Evolutionary conservation across 2,329 filamentous ascomycete species (phyloP).

Genomic region (Phyllachora maydis): DNA sequence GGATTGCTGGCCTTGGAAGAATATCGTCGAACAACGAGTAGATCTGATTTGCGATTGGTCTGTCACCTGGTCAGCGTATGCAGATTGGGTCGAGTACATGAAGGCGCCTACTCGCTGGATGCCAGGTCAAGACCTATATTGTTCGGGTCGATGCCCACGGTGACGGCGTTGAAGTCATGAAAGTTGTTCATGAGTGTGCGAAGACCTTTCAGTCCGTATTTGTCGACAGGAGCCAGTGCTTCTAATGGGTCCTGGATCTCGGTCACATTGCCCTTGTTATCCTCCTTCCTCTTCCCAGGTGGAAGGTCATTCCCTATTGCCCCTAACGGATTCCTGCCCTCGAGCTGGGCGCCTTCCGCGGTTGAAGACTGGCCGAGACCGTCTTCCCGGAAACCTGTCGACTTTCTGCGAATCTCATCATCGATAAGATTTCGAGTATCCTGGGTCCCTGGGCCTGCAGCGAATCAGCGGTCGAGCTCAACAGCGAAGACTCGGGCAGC

Average conservation of each 20-base stretch:
- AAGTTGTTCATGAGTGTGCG: constrained; percentile 42
- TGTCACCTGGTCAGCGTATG: too few relatives aligned
- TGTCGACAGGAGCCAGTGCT: constrained; percentile 40
- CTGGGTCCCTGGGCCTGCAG: constrained; percentile 17
- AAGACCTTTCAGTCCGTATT: constrained; percentile 44
- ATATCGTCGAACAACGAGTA: constrained; percentile 40
- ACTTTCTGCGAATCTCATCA: constrained; percentile 24
- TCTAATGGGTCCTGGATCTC: constrained; percentile 34
- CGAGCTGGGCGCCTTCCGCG: constrained; percentile 13
- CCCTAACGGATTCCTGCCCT: constrained; percentile 19
- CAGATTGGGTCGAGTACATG: too few relatives aligned
- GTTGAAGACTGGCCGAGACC: constrained; percentile 13
- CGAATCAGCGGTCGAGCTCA: too few relatives aligned
- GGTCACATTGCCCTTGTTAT: constrained; percentile 15
- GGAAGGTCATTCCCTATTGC: constrained; percentile 23
- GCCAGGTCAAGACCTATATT: constrained; percentile 35
- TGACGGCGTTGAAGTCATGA: constrained; percentile 38
- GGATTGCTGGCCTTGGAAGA: constrained; percentile 34
- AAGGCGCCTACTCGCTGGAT: constrained; percentile 29
- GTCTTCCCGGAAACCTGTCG: constrained; percentile 25
- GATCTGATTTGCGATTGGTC: constrained; percentile 34
- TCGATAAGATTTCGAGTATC: constrained; percentile 18
- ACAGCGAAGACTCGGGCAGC: constrained; percentile 6
- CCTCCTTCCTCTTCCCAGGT: constrained; percentile 18
- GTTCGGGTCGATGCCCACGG: constrained; percentile 36